These are phyloP conservation scores for Oryza glumipatula DNA, from an alignment of 176 grass and related monocot species.

Conservation along the genomic window DNA sequence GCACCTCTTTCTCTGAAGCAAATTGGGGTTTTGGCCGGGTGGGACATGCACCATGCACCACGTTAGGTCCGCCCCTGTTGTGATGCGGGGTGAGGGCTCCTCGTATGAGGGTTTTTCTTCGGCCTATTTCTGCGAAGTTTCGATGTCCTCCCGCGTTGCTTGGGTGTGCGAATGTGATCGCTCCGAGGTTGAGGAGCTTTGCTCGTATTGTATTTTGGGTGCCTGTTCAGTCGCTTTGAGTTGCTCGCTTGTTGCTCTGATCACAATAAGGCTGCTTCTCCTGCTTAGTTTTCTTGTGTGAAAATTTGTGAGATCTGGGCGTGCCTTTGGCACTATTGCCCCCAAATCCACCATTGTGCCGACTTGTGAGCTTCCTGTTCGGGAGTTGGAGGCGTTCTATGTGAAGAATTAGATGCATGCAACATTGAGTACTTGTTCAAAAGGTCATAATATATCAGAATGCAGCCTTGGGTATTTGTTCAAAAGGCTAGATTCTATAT, in stretches of 20 bases:
- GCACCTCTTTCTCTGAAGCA: neutral
- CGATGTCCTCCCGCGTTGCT: conserved; percentile 9
- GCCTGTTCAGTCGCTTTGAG: neutral
- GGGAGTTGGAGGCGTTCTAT: conserved; percentile 7
- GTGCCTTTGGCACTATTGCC: neutral
- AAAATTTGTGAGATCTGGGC: neutral
- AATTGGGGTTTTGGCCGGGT: too few relatives aligned
- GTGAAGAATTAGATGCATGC: conserved; percentile 7
- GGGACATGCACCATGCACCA: neutral
- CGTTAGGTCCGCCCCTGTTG: neutral
- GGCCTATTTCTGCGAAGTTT: neutral
- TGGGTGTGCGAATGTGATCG: neutral
- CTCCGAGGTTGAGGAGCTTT: conserved; percentile 1
- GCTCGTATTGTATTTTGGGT: neutral
- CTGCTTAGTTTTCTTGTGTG: conserved; percentile 13
- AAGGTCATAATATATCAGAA: neutral
- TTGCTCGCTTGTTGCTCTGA: neutral
- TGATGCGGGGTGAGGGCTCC: neutral
- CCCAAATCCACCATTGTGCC: neutral
- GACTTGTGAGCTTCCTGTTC: conserved; percentile 15
- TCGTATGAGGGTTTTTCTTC: neutral
- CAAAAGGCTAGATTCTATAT: neutral
- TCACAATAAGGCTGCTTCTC: neutral
- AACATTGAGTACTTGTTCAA: neutral
- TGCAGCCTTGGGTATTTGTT: neutral